Conservation (phyloP, 2,329 filamentous ascomycete species). For the Hypoxylon sp. region DNA sequence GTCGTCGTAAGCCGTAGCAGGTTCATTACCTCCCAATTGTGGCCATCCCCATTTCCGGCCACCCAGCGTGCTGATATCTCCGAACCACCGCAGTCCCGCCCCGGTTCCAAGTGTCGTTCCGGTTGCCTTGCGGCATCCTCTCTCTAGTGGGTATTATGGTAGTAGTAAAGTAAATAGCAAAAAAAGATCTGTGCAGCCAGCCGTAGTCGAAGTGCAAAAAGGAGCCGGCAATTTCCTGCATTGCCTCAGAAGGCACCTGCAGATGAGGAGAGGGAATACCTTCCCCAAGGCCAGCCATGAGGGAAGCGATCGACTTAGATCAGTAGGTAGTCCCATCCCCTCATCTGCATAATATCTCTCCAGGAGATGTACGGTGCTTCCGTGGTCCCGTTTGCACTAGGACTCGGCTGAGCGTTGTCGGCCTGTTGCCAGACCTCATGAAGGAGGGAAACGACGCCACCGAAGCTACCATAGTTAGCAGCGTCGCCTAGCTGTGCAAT, state of each 20-base stretch:
- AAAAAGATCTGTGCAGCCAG: constrained; percentile 40
- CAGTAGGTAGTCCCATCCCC: constrained; percentile 92
- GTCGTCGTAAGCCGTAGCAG: constrained; percentile 49
- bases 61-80: constrained; percentile 46
- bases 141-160: constrained; percentile 49
- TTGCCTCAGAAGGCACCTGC: constrained; percentile 51
- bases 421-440: constrained; percentile 88
- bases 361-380: constrained; percentile 82
- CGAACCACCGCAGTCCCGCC: constrained; percentile 37
- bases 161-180: constrained; percentile 45
- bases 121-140: constrained; percentile 53
- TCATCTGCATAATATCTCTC: constrained; percentile 92
- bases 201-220: constrained; percentile 46
- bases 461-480: constrained; percentile 86
- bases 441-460: constrained; percentile 82
- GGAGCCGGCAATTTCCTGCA: constrained; percentile 55
- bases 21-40: constrained; percentile 46
- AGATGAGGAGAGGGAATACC: constrained; percentile 39
- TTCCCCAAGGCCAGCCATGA: constrained; percentile 57
- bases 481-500: constrained; percentile 79
- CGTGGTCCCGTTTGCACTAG: constrained; percentile 53
- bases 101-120: constrained; percentile 51
- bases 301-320: constrained; percentile 67
- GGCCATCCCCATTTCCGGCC: constrained; percentile 39
- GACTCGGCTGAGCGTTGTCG: constrained; percentile 61